These are phyloP conservation scores for Kodamaea kaohsiungensis DNA, from an alignment of 805 yeast species.

Conservation along the genomic window DNA sequence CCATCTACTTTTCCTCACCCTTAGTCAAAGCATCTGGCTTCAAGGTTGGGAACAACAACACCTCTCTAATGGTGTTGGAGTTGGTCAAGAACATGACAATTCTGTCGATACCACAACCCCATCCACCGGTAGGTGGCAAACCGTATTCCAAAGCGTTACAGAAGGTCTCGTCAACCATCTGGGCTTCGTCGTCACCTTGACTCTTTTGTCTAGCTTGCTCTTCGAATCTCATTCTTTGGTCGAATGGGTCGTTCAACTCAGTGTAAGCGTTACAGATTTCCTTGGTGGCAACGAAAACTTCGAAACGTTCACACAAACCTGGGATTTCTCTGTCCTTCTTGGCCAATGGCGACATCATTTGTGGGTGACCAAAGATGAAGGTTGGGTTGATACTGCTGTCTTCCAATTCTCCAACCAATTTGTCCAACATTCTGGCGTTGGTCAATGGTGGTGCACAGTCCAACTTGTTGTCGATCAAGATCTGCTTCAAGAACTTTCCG, in stretches of 20 bases:
- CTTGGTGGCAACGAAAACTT: slow-evolving; percentile 97
- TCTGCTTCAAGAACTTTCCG: slow-evolving; percentile 80
- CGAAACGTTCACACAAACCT: slow-evolving; percentile 97
- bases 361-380: slow-evolving; percentile 97
- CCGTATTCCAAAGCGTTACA: slow-evolving; percentile 98
- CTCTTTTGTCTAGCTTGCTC: slow-evolving; percentile 99
- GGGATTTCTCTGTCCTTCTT: slow-evolving; percentile 90
- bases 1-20: slow-evolving; percentile 30
- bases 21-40: slow-evolving; percentile 73
- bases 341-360: slow-evolving; percentile 99
- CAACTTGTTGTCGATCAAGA: slow-evolving; percentile 75
- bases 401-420: slow-evolving; percentile 95
- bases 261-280: slow-evolving; percentile 98
- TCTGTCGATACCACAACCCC: slow-evolving; percentile 99
- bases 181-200: slow-evolving; percentile 99
- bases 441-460: slow-evolving; percentile 93
- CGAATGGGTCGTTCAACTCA: slow-evolving; percentile 98
- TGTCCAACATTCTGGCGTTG: slow-evolving; percentile 98
- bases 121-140: slow-evolving; percentile 98
- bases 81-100: slow-evolving; percentile 96
- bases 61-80: slow-evolving; percentile 97
- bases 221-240: slow-evolving; percentile 95
- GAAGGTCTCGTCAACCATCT: slow-evolving; percentile 93
- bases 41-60: slow-evolving; percentile 95
- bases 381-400: slow-evolving; percentile 96